Evolutionary conservation across 805 yeast genomes (phyloP).

Genomic region (Candida vaughaniae): DNA sequence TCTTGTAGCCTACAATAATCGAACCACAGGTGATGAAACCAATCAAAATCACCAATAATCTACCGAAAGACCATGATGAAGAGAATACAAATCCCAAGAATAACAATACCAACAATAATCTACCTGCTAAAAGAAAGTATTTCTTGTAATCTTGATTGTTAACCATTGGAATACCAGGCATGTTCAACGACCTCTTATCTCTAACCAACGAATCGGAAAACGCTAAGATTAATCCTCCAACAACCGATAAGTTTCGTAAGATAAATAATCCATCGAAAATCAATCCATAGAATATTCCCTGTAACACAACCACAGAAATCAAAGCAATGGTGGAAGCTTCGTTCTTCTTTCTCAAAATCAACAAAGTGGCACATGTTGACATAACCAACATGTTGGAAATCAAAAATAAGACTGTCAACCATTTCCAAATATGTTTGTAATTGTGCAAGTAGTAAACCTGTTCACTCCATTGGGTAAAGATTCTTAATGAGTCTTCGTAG

Average conservation of each 20-base stretch:
- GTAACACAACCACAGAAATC: slow-evolving; percentile 69
- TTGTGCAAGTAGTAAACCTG: slow-evolving; percentile 83
- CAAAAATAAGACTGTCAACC: slow-evolving; percentile 74
- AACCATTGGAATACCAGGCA: slow-evolving; percentile 78
- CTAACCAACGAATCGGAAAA: slow-evolving; percentile 83
- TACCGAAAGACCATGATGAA: slow-evolving; percentile 66
- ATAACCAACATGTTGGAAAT: slow-evolving; percentile 62
- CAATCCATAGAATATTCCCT: slow-evolving; percentile 86
- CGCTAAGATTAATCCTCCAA: slow-evolving; percentile 89
- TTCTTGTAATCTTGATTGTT: slow-evolving; percentile 72
- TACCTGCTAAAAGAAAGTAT: slow-evolving; percentile 82
- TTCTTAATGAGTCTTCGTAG: slow-evolving; percentile 83
- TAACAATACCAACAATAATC: slow-evolving; percentile 78
- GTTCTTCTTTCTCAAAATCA: slow-evolving; percentile 67
- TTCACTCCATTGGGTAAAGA: slow-evolving; percentile 83
- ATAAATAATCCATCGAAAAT: slow-evolving; percentile 79
- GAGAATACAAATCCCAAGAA: slow-evolving; percentile 83
- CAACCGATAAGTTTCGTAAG: slow-evolving; percentile 81
- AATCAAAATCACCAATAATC: slow-evolving; percentile 61
- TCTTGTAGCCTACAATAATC: slow-evolving; percentile 89
- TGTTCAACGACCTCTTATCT: slow-evolving; percentile 60
- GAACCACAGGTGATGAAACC: slow-evolving; percentile 72
- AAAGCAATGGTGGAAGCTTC: slow-evolving; percentile 70
- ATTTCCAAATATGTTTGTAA: slow-evolving; percentile 74
- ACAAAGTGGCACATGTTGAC: slow-evolving; percentile 69